Base-by-base conservation (phyloP, 1,284 basidiomycete species). In the Heliocybe sulcata region DNA sequence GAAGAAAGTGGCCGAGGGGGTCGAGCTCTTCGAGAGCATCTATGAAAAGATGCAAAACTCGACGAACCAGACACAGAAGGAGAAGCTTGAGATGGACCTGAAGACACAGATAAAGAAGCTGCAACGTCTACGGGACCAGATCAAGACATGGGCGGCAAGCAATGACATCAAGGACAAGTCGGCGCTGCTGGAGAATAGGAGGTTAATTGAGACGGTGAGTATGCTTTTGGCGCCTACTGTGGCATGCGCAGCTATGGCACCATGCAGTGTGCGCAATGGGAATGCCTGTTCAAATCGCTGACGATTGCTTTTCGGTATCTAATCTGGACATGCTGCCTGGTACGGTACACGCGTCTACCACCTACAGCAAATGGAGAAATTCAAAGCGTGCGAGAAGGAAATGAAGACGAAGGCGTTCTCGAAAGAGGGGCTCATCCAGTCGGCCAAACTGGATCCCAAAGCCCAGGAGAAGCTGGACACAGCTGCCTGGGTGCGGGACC, bases 361-460 rank as follows among this genome's bases (percentile, higher is more conserved):
- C 16, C 12, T 61, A 59, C 72, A 98, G 95, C 97, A 99, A 97
- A 99, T 99, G 97, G 97, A 99, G 76, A 94, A 93, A 67, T 99
- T 99, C 83, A 99, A 99, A 68, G 96, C 96, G 23, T 93, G 94
- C 72, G 97, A 99, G 77, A 99, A 99, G 77, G 97, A 99, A 74
- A 98, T 99, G 94, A 99, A 99, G 82, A 99, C 97, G 59, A 99
- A 99, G 71, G 97, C 97, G 0, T 99, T 99, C 75, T 98, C 95
- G 29, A 99, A 99, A 72, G 97, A 98, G 71, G 97, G 97, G 35
- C 81, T 99, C 33, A 98, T 91, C 60, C 93, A 95, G 55, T 94
- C 94, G 2, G 83, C 93, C 48, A 92, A 92, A 65, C 85, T 99
- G 27, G 97, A 99, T 69, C 97, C 97, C 52, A 94, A 92, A 68